Evolutionary conservation across 2,329 filamentous ascomycete species (phyloP), one percentile per base, ranked within the genome.

Genomic region (Karstenula rhodostoma): DNA sequence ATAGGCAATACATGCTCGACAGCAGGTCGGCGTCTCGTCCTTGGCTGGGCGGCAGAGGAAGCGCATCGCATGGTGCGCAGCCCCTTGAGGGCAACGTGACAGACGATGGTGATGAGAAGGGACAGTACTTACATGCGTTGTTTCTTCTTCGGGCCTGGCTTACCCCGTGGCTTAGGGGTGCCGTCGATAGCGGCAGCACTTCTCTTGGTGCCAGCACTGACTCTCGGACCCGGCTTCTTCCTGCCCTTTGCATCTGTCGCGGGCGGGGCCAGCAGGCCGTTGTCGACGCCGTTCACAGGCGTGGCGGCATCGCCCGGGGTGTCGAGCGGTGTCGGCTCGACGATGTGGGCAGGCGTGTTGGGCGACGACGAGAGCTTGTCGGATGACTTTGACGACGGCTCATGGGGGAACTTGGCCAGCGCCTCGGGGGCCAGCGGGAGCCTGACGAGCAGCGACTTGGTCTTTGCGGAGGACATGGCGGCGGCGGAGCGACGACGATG

Each of bases 141-240:
- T 83, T 96, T 97, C 87, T 97, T 97, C 87, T 97, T 98, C 0
- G 94, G 94, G 7, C 94, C 94, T 7, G 95, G 94, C 82, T 96
- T 96, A 75, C 91, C 91, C 75, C 92, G 84, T 57, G 89, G 84
- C 78, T 91, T 93, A n/a, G 89, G 83, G 27, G 82, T 74, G 35
- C 82, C 84, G 65, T 94, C 91, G 81, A 75, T 71, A 78, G 80
- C 83, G 71, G 78, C 80, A 60, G 78, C 77, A 62, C 80, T 79
- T 74, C 88, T 84, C 80, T 91, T 90, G 60, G 83, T 55, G 52
- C 52, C 84, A 57, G 83, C 37, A 25, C 42, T 84, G 57, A 84
- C 83, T 69, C 90, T 90, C 23, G 87, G 86, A 66, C 90, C 86
- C 77, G 93, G 90, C 35, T 86, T 89, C 79, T 94, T 94, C 82